Conservation (phyloP, 2,329 filamentous ascomycete genomes). For the Penicillium sp. region DNA sequence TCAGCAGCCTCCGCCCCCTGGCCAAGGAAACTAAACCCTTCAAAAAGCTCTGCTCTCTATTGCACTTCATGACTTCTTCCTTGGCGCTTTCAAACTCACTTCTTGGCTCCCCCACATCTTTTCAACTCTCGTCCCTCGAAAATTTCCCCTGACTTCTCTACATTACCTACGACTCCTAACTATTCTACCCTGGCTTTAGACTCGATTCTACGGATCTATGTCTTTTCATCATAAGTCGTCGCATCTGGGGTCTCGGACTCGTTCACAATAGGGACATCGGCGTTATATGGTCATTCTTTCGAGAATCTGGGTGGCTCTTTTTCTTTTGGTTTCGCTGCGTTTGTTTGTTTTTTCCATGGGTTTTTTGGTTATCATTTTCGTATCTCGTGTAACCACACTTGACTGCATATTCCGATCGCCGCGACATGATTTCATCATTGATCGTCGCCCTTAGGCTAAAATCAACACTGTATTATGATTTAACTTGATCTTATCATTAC, state of each 20-base stretch:
- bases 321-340: constrained; percentile 7
- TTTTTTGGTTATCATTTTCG: not conserved
- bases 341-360: not conserved
- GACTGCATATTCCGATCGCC: not conserved
- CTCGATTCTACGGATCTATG: constrained; percentile 9
- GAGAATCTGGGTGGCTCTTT: not conserved
- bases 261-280: not conserved
- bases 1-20: constrained; percentile 39
- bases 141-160: no score
- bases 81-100: not conserved
- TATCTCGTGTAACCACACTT: not conserved
- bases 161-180: no score
- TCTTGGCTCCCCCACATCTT: not conserved
- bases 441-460: not conserved
- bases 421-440: not conserved
- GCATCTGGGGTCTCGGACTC: constrained; percentile 7
- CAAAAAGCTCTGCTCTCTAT: not conserved
- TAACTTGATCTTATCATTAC: not conserved
- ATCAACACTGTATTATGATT: not conserved
- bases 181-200: not conserved
- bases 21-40: constrained; percentile 30
- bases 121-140: not conserved
- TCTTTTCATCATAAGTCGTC: constrained; percentile 7
- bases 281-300: constrained; percentile 4
- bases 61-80: not conserved